These are phyloP conservation scores for Trifolium repens DNA, from an alignment of 306 rosid genomes.

Conservation along the genomic window DNA sequence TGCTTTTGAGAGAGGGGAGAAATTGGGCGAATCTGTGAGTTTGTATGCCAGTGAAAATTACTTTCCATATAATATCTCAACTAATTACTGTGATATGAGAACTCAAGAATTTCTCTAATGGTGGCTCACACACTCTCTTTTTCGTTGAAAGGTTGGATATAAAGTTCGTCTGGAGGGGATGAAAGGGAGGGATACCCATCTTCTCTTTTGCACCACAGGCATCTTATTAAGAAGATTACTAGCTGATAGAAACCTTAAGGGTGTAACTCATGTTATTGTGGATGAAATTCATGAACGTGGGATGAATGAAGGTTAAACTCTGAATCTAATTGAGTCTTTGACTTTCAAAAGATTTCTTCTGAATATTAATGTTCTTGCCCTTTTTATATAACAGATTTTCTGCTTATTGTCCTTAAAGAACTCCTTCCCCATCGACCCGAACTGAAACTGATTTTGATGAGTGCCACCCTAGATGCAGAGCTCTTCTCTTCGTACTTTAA, in stretches of 20 bases:
- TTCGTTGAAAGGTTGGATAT: constrained; percentile 77
- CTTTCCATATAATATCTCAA: constrained; percentile 16
- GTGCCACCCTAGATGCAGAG: constrained; percentile 96
- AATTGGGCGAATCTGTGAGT: constrained; percentile 97
- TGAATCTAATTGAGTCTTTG: constrained; percentile 39
- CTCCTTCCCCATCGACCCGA: constrained; percentile 88
- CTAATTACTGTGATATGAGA: constrained; percentile 25
- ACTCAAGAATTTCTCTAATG: constrained; percentile 15
- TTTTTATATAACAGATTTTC: constrained; percentile 81
- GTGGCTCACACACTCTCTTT: constrained; percentile 32
- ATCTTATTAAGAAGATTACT: constrained; percentile 92
- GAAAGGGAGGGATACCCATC: constrained; percentile 89
- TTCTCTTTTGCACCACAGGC: constrained; percentile 98
- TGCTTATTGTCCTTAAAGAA: constrained; percentile 92
- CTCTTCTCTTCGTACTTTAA: constrained; percentile 82
- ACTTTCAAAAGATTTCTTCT: constrained; percentile 43
- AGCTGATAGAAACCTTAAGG: constrained; percentile 83
- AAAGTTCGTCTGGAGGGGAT: constrained; percentile 97
- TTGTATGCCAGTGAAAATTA: constrained; percentile 40
- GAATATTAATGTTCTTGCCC: constrained; percentile 44
- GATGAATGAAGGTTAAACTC: constrained; percentile 88
- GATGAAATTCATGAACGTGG: constrained; percentile 99
- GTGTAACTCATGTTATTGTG: constrained; percentile 90
- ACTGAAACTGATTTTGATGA: constrained; percentile 88
- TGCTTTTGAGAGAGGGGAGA: constrained; percentile 92